These are phyloP conservation scores for Pleochaeta shiraiana DNA, from an alignment of 2,329 filamentous ascomycete genomes.

Conservation along the genomic window DNA sequence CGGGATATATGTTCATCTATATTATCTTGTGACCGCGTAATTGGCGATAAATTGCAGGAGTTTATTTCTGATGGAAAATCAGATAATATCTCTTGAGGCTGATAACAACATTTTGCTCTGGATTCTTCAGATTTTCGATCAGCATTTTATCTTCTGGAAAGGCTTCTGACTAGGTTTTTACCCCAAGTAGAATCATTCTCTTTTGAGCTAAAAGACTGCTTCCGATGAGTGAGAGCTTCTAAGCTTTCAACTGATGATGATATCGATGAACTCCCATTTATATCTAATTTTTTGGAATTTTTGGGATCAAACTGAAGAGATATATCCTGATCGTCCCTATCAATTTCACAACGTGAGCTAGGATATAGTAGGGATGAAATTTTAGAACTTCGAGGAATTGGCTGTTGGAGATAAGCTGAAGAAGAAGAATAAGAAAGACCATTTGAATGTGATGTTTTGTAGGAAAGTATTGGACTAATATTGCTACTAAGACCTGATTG, in stretches of 20 bases:
- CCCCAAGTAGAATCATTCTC: no score
- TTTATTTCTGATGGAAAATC: not conserved
- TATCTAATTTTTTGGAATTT: not conserved
- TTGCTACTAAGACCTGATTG: not conserved
- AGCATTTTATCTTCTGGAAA: no score
- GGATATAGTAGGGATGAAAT: constrained; percentile 11
- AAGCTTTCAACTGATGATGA: no score
- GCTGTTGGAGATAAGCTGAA: constrained; percentile 12
- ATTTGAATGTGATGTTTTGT: not conserved
- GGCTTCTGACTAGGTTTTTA: no score
- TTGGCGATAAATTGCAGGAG: not conserved
- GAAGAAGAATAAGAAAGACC: constrained; percentile 8
- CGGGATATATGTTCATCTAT: not conserved
- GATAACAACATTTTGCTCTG: not conserved
- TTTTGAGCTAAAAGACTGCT: no score
- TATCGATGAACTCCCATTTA: no score
- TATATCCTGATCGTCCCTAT: not conserved
- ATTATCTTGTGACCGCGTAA: not conserved
- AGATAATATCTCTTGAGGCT: not conserved
- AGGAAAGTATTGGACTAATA: not conserved
- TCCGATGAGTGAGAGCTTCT: no score
- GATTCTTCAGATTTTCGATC: not conserved
- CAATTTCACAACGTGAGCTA: constrained; percentile 4
- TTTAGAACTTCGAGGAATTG: constrained; percentile 12
- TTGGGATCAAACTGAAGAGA: not conserved